These are phyloP conservation scores for Epichloe amarillans DNA, from an alignment of 2,329 filamentous ascomycete genomes.

Conservation along the genomic window DNA sequence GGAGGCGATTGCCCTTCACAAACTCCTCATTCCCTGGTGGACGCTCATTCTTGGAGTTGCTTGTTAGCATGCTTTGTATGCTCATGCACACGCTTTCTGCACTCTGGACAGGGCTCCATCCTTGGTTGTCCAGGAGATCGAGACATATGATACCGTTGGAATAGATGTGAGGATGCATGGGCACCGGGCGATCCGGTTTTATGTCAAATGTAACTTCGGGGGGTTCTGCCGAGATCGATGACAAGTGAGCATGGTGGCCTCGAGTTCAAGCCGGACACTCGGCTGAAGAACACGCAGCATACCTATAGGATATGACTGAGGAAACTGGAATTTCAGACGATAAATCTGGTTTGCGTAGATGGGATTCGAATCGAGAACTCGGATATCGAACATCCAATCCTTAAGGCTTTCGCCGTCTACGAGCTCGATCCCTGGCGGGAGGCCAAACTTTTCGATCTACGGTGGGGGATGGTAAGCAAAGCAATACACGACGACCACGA, in stretches of 20 bases:
- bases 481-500: conserved; percentile 1
- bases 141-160: conserved; percentile 98
- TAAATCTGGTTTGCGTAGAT: conserved; percentile 71
- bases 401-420: conserved; percentile 60
- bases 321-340: conserved; percentile 79
- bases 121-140: conserved; percentile 73
- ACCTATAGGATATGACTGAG: conserved; percentile 81
- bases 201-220: conserved; percentile 86
- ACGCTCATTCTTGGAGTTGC: conserved; percentile 82
- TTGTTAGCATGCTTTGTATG: conserved; percentile 94
- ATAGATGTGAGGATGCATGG: conserved; percentile 95
- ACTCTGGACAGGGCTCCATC: conserved; percentile 94
- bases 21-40: conserved; percentile 87
- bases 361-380: conserved; percentile 80
- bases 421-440: conserved; percentile 62
- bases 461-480: conserved; percentile 5
- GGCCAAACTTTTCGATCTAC: conserved; percentile 39
- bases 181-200: conserved; percentile 54
- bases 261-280: neutral
- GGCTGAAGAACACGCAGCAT: conserved; percentile 15
- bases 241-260: neutral
- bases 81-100: conserved; percentile 96
- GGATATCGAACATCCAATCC: conserved; percentile 87
- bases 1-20: conserved; percentile 61
- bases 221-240: conserved; percentile 46